Conservation (phyloP, 192 early-diverging fungal species). For the Kickxella alabastrina region DNA sequence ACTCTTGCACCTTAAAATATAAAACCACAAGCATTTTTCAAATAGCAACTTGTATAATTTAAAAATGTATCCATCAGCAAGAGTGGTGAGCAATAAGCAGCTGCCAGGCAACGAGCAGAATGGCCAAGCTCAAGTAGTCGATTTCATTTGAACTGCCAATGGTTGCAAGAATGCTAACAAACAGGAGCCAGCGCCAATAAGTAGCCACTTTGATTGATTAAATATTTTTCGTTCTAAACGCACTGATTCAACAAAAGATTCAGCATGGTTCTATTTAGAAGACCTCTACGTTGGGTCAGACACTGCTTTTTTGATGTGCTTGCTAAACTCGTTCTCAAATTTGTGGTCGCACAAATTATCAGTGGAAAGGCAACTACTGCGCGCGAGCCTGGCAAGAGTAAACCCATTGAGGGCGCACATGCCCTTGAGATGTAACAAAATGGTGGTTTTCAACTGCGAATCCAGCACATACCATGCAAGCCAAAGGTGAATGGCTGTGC, state of each 20-base stretch:
- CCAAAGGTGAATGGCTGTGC: background rate
- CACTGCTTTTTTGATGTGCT: constrained; percentile 1
- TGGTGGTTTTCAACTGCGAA: background rate
- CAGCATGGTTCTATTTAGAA: background rate
- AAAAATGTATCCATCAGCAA: background rate
- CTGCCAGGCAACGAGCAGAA: constrained; percentile 5
- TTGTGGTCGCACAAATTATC: background rate
- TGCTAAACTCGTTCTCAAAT: constrained; percentile 1
- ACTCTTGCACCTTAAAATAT: background rate
- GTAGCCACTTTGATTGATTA: background rate
- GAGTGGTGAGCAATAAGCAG: constrained; percentile 4
- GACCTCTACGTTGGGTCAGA: constrained; percentile 2
- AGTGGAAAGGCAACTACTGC: background rate
- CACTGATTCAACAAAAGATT: background rate
- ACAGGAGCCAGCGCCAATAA: constrained; percentile 5
- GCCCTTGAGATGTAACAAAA: background rate
- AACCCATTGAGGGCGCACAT: background rate
- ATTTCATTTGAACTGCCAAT: background rate
- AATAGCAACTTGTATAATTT: background rate
- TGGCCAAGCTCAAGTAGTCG: background rate
- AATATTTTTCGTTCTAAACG: background rate
- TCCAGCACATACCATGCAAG: background rate
- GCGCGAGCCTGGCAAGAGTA: background rate
- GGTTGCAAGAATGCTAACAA: constrained; percentile 4
- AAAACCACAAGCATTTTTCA: no score